Percentiles rank a stretch among this genome's conserved stretches.
phyloP scores from a whole-genome alignment of 192 early-diverging fungal genomes.

The Funneliformis mosseae region DNA sequence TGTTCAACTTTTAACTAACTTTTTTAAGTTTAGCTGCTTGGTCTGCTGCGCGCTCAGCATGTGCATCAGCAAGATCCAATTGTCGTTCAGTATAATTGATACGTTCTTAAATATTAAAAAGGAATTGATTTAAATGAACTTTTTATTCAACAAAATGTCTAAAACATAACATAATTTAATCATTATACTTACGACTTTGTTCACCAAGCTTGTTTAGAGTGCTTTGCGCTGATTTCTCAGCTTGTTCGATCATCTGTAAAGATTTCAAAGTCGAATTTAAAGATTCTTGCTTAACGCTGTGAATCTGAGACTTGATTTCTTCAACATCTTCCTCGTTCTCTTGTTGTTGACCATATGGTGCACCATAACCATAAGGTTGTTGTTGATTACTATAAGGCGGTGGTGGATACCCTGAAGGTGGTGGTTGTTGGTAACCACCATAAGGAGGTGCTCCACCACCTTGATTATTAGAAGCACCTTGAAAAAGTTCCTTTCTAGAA shows the following conservation, averaged over 20 bases:
- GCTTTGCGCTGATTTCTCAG: conserved; percentile 58
- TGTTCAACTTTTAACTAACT: background rate
- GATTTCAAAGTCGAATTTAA: conserved; percentile 68
- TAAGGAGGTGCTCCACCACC: background rate
- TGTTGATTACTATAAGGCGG: conserved; percentile 22
- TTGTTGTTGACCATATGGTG: conserved; percentile 37
- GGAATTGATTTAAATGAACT: too few species aligned
- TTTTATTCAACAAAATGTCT: background rate
- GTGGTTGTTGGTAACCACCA: conserved; percentile 8
- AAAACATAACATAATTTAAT: background rate
- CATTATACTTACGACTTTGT: conserved; percentile 55
- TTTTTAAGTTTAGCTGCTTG: conserved; percentile 63
- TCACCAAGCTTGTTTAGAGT: conserved; percentile 69
- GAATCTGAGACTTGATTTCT: conserved; percentile 64
- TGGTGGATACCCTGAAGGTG: conserved; percentile 33
- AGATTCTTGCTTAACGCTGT: conserved; percentile 64
- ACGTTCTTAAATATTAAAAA: conserved; percentile 33
- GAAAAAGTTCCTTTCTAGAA: conserved; percentile 19
- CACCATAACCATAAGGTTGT: conserved; percentile 32
- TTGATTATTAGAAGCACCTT: conserved; percentile 9
- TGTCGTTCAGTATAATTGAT: conserved; percentile 60
- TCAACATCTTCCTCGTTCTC: conserved; percentile 68
- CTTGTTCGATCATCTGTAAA: conserved; percentile 61
- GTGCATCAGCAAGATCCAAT: conserved; percentile 63
- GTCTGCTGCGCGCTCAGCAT: conserved; percentile 55